Evolutionary conservation across 2,329 filamentous ascomycete species (phyloP), one percentile per base, ranked within the genome.

Genomic region (Polytolypa hystricis): DNA sequence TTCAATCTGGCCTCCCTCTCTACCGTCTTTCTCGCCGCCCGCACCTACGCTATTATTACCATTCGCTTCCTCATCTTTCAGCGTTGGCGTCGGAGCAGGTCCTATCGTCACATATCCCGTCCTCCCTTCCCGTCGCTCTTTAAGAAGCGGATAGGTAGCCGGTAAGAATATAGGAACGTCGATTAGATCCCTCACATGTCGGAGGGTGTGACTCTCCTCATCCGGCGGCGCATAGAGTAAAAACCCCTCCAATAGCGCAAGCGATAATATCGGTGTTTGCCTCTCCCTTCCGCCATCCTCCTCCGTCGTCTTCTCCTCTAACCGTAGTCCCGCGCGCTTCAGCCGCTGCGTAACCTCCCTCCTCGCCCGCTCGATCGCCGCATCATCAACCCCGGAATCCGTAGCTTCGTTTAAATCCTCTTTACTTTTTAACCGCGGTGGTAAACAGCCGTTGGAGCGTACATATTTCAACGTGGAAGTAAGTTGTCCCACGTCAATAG

Each of bases 191-290:
- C 61, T 56, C 0, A 61, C 48, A 2, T 39, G 33, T 0, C 45
- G 47, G 3, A 59, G 46, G 0, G 50, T 45, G 40, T 60, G 57
- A 2, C 40, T 29, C 10, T 47, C 25, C 17, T 43, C 39, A 25
- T 51, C 45, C 0, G 59, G 54, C 0, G 59, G 65, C 0, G 79
- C 73, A 61, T 82, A 95, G 1, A 96, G 71, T 1, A 96, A 67
- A 55, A 96, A 95, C 0, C 89, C 89, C 52, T 96, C 89, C 2
- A 95, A 69, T 39, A 96, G 68, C 42, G 78, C 87, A 17, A 91
- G 62, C 0, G 65, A 27, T 23, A 46, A 20, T 6, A 17, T 15
- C 14, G 30, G 11, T 9, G 8, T 4, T 17, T 29, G 20, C 16
- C 20, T 25, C 19, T 27, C 17, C 12, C 10, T 11, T 11, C 11